Conservation (phyloP, 2,329 filamentous ascomycete genomes). For the Didymella sp. region DNA sequence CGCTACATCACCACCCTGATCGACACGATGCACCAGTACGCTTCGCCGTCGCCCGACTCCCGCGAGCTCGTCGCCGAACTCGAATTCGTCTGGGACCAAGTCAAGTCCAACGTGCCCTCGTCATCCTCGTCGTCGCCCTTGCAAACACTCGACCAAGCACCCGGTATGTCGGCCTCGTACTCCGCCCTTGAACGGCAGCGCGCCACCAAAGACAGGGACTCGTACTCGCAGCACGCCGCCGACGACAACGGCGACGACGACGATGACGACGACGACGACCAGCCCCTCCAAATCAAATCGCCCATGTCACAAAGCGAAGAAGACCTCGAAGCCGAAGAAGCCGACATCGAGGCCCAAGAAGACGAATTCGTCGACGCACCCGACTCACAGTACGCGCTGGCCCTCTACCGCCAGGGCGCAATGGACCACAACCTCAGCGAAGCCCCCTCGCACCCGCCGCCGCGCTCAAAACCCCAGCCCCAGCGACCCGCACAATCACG, state of each 20-base stretch:
- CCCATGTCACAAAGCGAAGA: slow-evolving; percentile 80
- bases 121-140: slow-evolving; percentile 59
- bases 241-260: slow-evolving; percentile 25
- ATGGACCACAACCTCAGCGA: slow-evolving; percentile 41
- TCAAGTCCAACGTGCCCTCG: slow-evolving; percentile 79
- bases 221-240: neutral
- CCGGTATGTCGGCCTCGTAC: slow-evolving; percentile 41
- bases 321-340: slow-evolving; percentile 54
- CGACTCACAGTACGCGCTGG: slow-evolving; percentile 52
- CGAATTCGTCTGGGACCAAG: slow-evolving; percentile 99
- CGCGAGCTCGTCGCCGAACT: slow-evolving; percentile 88
- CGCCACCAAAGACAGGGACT: slow-evolving; percentile 16
- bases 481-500: neutral
- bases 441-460: slow-evolving; percentile 22
- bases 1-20: slow-evolving; percentile 93
- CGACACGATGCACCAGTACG: slow-evolving; percentile 95
- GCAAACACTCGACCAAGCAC: slow-evolving; percentile 45
- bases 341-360: slow-evolving; percentile 43
- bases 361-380: slow-evolving; percentile 57
- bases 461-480: neutral
- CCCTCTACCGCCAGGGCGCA: slow-evolving; percentile 10
- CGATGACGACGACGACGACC: slow-evolving; percentile 23
- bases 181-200: slow-evolving; percentile 21
- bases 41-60: slow-evolving; percentile 82
- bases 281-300: slow-evolving; percentile 67